Evolutionary conservation across 192 early-diverging fungal genomes (phyloP).

Genomic region (Linnemannia elongata): DNA sequence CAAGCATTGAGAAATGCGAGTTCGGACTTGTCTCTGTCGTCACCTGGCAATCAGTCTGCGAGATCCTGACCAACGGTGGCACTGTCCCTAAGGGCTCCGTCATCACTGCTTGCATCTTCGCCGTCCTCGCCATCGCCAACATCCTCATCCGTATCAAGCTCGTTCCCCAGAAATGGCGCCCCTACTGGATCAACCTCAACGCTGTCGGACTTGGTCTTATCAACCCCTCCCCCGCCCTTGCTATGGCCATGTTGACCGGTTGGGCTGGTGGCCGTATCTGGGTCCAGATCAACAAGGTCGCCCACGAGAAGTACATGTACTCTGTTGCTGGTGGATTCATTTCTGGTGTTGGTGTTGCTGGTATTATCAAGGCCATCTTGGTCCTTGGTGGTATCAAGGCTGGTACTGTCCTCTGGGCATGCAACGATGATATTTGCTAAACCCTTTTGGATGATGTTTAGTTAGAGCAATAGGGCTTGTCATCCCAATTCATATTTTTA

Average conservation of each 20-base stretch:
- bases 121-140: slow-evolving; percentile 56
- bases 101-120: slow-evolving; percentile 61
- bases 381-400: slow-evolving; percentile 19
- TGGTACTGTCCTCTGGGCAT: slow-evolving; percentile 23
- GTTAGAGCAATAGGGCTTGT: too few species aligned
- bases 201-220: slow-evolving; percentile 69
- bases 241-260: slow-evolving; percentile 66
- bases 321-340: slow-evolving; percentile 60
- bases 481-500: neutral
- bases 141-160: slow-evolving; percentile 60
- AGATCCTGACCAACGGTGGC: slow-evolving; percentile 44
- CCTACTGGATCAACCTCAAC: slow-evolving; percentile 72
- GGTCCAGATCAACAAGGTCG: slow-evolving; percentile 34
- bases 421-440: slow-evolving; percentile 33
- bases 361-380: slow-evolving; percentile 46
- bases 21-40: slow-evolving; percentile 58
- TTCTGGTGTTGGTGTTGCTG: slow-evolving; percentile 52
- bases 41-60: slow-evolving; percentile 56
- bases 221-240: slow-evolving; percentile 61
- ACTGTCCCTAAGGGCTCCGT: slow-evolving; percentile 58
- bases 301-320: slow-evolving; percentile 62
- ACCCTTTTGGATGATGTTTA: neutral
- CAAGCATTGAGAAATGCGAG: slow-evolving; percentile 51
- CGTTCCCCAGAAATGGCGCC: slow-evolving; percentile 65
- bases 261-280: slow-evolving; percentile 60